Percentiles rank a stretch among this genome's conserved stretches.
Evolutionary conservation across 2,329 filamentous ascomycete species (phyloP).

Genomic region (Malbranchea zuffiana): DNA sequence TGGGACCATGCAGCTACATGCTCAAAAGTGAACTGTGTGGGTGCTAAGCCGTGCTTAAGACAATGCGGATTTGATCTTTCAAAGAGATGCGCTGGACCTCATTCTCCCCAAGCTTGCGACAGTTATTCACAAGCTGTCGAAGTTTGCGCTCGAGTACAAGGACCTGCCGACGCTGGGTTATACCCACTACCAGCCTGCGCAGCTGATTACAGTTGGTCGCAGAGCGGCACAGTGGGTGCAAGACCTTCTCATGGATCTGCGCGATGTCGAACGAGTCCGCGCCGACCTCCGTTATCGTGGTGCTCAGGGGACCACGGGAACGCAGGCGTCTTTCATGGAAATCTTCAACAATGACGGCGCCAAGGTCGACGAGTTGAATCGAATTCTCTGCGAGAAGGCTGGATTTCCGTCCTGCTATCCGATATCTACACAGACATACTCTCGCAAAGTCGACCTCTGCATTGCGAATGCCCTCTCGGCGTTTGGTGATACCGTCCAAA

Average conservation of each 20-base stretch:
- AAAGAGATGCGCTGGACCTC: conserved; percentile 64
- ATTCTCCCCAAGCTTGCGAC: conserved; percentile 66
- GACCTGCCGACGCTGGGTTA: conserved; percentile 61
- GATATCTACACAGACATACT: conserved; percentile 63
- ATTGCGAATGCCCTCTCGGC: conserved; percentile 71
- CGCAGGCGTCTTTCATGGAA: conserved; percentile 65
- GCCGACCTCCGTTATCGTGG: conserved; percentile 22
- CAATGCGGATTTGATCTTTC: conserved; percentile 46
- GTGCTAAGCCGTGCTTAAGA: conserved; percentile 6
- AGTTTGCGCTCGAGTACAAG: conserved; percentile 65
- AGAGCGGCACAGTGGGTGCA: conserved; percentile 64
- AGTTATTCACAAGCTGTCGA: conserved; percentile 61
- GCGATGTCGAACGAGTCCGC: conserved; percentile 6
- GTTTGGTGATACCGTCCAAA: conserved; percentile 56
- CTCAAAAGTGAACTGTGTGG: not conserved
- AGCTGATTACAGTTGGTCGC: conserved; percentile 56
- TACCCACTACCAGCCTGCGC: conserved; percentile 52
- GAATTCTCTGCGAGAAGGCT: conserved; percentile 55
- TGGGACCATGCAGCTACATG: not conserved
- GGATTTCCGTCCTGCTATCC: conserved; percentile 51
- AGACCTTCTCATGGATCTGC: conserved; percentile 33
- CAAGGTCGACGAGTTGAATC: conserved; percentile 52
- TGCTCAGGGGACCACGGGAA: conserved; percentile 61
- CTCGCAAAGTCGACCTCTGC: conserved; percentile 69
- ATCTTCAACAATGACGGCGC: conserved; percentile 52